phyloP scores from a whole-genome alignment of 768 basidiomycete species.

The Steccherinum ochraceum region DNA sequence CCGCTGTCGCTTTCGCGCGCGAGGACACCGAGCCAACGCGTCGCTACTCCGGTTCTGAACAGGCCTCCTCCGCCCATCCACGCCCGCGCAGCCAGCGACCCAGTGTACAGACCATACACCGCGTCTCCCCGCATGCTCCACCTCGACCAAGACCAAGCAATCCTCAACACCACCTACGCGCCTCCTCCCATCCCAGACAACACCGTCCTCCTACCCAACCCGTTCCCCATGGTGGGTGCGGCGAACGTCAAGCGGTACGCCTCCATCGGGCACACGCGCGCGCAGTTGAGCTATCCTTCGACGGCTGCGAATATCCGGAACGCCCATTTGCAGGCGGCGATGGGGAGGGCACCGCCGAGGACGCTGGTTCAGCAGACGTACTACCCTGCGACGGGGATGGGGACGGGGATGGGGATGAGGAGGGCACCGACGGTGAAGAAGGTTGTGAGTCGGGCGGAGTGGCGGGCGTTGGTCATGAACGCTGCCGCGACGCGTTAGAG shows the following conservation, averaged over 20 bases:
- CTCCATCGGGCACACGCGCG: conserved; percentile 7
- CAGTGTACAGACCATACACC: conserved; percentile 13
- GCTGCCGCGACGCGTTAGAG: conserved; percentile 9
- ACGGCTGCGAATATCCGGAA: conserved; percentile 1
- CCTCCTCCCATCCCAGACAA: neutral
- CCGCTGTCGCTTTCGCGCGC: too few relatives aligned
- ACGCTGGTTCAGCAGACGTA: neutral
- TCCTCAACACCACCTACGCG: conserved; percentile 14
- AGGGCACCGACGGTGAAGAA: neutral
- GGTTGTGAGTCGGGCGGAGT: conserved; percentile 4
- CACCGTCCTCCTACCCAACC: conserved; percentile 10
- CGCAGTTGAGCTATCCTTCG: neutral
- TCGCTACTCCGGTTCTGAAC: too few relatives aligned
- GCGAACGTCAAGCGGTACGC: conserved; percentile 17
- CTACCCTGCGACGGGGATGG: neutral
- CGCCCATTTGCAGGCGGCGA: conserved; percentile 10
- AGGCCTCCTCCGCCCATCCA: conserved; percentile 8
- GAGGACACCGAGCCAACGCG: neutral
- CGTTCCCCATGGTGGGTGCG: conserved; percentile 8
- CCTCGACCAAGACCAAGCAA: neutral
- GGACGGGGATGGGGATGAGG: too few relatives aligned
- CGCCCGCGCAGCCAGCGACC: conserved; percentile 12
- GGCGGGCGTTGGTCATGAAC: conserved; percentile 9
- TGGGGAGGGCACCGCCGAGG: conserved; percentile 10
- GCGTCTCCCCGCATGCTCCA: conserved; percentile 9